Conservation (phyloP, 176 grass and related monocot species). For the Oryza longistaminata region DNA sequence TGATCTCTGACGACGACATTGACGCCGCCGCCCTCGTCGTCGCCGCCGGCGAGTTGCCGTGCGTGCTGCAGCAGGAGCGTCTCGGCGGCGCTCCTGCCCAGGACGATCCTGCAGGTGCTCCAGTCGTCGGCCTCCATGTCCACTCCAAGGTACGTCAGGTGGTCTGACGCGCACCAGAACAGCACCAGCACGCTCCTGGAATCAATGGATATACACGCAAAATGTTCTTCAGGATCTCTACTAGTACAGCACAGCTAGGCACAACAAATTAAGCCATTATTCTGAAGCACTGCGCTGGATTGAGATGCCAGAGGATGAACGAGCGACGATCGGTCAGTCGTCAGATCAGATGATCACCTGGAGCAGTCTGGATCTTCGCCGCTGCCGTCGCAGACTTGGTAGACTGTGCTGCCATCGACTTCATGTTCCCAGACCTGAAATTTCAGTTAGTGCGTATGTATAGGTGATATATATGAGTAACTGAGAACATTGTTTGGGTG, state of each 20-base stretch:
- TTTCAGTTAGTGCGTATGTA: not conserved
- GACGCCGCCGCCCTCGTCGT: not conserved
- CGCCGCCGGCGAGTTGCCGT: not conserved
- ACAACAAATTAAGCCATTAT: no score
- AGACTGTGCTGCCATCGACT: conserved; percentile 37
- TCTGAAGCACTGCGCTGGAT: not conserved
- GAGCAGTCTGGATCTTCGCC: conserved; percentile 52
- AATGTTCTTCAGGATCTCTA: not conserved
- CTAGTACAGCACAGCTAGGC: not conserved
- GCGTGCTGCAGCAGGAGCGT: not conserved
- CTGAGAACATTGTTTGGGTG: not conserved
- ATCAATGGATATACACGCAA: not conserved
- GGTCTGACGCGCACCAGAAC: conserved; percentile 39
- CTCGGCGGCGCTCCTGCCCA: not conserved
- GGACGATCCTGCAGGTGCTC: conserved; percentile 56
- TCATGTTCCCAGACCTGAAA: conserved; percentile 48
- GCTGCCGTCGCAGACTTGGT: conserved; percentile 40
- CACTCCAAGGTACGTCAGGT: conserved; percentile 46
- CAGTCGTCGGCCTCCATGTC: conserved; percentile 38
- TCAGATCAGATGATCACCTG: conserved; percentile 32
- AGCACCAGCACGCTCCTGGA: conserved; percentile 40
- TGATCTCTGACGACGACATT: conserved; percentile 12
- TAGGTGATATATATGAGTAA: not conserved
- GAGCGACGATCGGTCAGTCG: not conserved
- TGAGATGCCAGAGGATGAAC: not conserved